Percentiles rank a stretch among this genome's conserved stretches.
Conservation (phyloP, 2,329 filamentous ascomycete genomes). For the Shiraia sp. region DNA sequence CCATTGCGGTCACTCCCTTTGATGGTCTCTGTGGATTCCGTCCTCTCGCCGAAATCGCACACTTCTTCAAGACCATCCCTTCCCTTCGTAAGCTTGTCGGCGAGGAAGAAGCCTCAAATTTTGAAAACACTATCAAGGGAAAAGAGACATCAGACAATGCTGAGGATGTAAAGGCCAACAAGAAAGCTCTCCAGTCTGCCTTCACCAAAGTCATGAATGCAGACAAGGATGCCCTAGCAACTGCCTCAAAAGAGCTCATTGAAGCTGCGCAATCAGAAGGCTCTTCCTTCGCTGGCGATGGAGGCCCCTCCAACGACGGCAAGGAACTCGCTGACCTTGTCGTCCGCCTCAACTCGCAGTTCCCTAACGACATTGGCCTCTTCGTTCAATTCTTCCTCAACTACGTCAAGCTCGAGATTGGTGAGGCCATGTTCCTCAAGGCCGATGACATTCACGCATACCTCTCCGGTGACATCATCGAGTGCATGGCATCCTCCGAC, state of each 20-base stretch:
- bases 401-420: constrained; percentile 82
- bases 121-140: constrained; percentile 55
- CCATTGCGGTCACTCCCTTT: constrained; percentile 94
- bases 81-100: constrained; percentile 53
- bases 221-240: constrained; percentile 65
- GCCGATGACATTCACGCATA: constrained; percentile 99
- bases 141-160: constrained; percentile 55
- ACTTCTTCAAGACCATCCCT: constrained; percentile 74
- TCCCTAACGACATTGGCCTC: constrained; percentile 83
- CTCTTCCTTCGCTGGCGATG: constrained; percentile 73
- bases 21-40: constrained; percentile 96
- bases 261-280: constrained; percentile 70
- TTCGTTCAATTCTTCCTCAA: constrained; percentile 98
- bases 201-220: constrained; percentile 85
- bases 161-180: constrained; percentile 61
- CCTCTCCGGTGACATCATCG: constrained; percentile 89
- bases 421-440: constrained; percentile 93
- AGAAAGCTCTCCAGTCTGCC: constrained; percentile 72
- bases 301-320: constrained; percentile 68
- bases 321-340: constrained; percentile 77
- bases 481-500: constrained; percentile 99
- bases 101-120: constrained; percentile 51
- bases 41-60: constrained; percentile 80
- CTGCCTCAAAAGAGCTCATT: constrained; percentile 70
- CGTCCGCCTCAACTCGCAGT: constrained; percentile 76